These are phyloP conservation scores for Tricharina praecox DNA, from an alignment of 495 filamentous ascomycete genomes.

Conservation along the genomic window DNA sequence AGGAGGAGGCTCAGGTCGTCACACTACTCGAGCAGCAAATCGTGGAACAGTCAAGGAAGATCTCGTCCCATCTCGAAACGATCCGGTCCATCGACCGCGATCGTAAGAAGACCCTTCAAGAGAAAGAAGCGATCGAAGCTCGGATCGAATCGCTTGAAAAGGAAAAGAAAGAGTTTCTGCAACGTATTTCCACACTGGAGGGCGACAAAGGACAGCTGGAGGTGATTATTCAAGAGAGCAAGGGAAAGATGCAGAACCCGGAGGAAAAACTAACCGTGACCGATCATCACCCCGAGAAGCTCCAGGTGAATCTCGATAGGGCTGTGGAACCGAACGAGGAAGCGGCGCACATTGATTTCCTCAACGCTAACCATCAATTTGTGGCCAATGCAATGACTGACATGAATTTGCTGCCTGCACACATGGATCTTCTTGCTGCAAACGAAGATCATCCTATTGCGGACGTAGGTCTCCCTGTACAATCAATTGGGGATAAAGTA, in stretches of 20 bases:
- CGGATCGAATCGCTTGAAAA: neutral
- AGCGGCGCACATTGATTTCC: too few relatives aligned
- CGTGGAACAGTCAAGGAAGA: neutral
- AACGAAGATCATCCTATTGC: too few relatives aligned
- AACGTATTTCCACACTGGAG: neutral
- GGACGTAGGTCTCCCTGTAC: too few relatives aligned
- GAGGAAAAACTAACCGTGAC: too few relatives aligned
- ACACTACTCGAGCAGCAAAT: neutral
- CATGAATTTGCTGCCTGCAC: too few relatives aligned
- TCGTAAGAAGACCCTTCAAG: neutral
- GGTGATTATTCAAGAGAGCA: neutral
- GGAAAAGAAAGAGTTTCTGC: neutral
- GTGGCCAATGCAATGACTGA: too few relatives aligned
- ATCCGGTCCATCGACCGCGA: neutral
- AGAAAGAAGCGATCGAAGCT: neutral
- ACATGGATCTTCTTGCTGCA: too few relatives aligned
- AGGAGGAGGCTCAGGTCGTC: neutral
- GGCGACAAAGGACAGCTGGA: neutral
- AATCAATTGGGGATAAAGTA: too few relatives aligned
- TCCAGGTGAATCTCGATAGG: too few relatives aligned
- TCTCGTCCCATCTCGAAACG: neutral
- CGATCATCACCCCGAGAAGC: too few relatives aligned
- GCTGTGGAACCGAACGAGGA: too few relatives aligned
- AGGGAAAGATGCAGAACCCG: neutral
- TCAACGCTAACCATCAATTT: too few relatives aligned